Evolutionary conservation across 306 rosid species (phyloP), one percentile per base, ranked within the genome.

Genomic region (Acacia crassicarpa): DNA sequence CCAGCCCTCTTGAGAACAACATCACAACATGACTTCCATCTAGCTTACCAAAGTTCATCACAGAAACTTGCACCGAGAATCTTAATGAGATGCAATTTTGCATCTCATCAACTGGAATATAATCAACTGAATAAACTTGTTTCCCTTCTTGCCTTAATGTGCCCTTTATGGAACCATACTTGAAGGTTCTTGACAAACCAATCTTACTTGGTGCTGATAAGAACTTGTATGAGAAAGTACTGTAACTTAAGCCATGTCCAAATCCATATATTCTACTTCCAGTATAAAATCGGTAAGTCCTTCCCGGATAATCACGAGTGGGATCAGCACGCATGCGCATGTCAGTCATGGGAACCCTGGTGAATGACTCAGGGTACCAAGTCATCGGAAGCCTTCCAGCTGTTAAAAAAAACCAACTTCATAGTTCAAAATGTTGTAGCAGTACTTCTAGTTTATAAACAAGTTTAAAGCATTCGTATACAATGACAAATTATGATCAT

Each of bases 361-460:
- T 90, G 86, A 90, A 95, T 67, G 97, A 90, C 85, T 95, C 94
- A 15, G 92, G 94, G 89, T 95, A 95, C 98, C 98, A 95, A 20
- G 97, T 95, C 83, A 93, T 61, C 0, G 99, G 91, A 61, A 95
- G 85, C 80, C 97, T 89, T 88, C 99, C 98, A 84, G 90, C 97
- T 95, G 83, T 70, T 81, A 48, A 41, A 82, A n/a, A 80, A 48
- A 75, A 80, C 58, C 78, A 84, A 70, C 43, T 22, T 73, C 51
- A 68, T 6, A 22, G 69, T 81, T 49, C 70, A 80, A 76, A 77
- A 65, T 56, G 17, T 54, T 38, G 35, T 17, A 69, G 75, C 54
- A 40, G 67, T 27, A 38, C 17, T 51, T 32, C 19, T 10, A 62
- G 53, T 74, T 41, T 12, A 69, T 33, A 80, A 43, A 80, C 66